These are phyloP conservation scores for Aphanomyces invadans DNA, from an alignment of 352 stramenopile species.

Conservation along the genomic window DNA sequence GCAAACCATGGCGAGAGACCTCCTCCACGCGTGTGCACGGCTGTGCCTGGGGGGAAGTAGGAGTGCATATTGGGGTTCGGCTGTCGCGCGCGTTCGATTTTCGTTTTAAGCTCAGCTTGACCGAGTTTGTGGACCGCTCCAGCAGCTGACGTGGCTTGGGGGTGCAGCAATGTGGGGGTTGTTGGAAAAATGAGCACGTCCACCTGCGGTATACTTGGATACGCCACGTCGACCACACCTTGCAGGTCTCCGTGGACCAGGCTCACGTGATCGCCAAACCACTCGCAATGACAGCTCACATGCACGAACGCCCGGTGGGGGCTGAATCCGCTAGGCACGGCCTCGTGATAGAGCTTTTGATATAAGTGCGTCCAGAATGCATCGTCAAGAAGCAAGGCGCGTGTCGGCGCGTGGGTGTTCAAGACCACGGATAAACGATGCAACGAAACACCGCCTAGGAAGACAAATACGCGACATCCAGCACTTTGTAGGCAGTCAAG, in stretches of 20 bases:
- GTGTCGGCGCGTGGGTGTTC: neutral
- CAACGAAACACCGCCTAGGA: neutral
- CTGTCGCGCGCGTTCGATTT: neutral
- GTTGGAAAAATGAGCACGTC: neutral
- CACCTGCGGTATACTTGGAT: neutral
- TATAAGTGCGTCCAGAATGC: neutral
- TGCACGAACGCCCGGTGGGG: neutral
- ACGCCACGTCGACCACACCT: neutral
- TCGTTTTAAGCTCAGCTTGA: neutral
- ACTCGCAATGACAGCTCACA: neutral
- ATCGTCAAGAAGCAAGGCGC: neutral
- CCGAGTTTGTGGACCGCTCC: neutral
- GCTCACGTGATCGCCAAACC: neutral
- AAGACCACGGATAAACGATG: neutral
- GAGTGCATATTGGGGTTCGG: neutral
- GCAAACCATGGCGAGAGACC: neutral
- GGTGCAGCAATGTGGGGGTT: neutral
- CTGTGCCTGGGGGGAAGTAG: neutral
- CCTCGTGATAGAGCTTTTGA: neutral
- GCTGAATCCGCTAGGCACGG: neutral
- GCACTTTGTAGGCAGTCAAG: neutral
- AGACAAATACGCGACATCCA: neutral
- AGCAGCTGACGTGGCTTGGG: neutral
- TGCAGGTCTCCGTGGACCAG: neutral
- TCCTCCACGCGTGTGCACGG: neutral